Evolutionary conservation across 441 rosid species (phyloP).

Genomic region (Brassica balearica): DNA sequence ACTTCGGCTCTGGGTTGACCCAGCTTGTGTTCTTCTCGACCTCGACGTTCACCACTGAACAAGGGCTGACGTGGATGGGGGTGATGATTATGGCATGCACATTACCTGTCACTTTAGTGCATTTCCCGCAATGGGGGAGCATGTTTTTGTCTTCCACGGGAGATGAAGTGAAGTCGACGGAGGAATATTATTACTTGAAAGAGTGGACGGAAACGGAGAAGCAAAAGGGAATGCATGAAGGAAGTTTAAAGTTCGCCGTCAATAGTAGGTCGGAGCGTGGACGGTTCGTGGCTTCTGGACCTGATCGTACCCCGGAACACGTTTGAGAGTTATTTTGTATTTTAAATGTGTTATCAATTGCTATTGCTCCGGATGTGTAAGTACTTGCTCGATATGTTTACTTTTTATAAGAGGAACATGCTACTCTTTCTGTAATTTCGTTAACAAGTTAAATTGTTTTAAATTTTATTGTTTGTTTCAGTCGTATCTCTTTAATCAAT

Average conservation of each 20-base stretch:
- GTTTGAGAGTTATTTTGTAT: constrained; percentile 38
- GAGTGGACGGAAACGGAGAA: constrained; percentile 76
- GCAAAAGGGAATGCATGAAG: constrained; percentile 63
- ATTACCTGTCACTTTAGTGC: constrained; percentile 62
- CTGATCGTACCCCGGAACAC: constrained; percentile 39
- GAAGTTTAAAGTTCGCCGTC: constrained; percentile 74
- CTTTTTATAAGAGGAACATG: background rate
- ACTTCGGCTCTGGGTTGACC: constrained; percentile 80
- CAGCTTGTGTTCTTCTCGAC: constrained; percentile 71
- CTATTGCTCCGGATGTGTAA: constrained; percentile 17
- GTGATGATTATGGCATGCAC: constrained; percentile 78
- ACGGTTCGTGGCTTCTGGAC: constrained; percentile 43
- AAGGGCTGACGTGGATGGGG: constrained; percentile 76
- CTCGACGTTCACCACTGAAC: constrained; percentile 56
- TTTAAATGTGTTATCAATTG: constrained; percentile 25
- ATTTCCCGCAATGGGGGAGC: constrained; percentile 92
- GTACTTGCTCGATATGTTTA: constrained; percentile 11
- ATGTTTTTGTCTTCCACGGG: constrained; percentile 66
- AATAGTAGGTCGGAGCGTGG: constrained; percentile 83
- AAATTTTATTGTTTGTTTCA: background rate
- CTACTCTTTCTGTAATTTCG: constrained; percentile 21
- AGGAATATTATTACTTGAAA: constrained; percentile 65
- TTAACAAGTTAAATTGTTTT: background rate
- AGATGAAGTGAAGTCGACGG: constrained; percentile 53
- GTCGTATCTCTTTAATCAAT: background rate